phyloP scores from a whole-genome alignment of 1,284 basidiomycete species.

The Ustilago nuda region DNA sequence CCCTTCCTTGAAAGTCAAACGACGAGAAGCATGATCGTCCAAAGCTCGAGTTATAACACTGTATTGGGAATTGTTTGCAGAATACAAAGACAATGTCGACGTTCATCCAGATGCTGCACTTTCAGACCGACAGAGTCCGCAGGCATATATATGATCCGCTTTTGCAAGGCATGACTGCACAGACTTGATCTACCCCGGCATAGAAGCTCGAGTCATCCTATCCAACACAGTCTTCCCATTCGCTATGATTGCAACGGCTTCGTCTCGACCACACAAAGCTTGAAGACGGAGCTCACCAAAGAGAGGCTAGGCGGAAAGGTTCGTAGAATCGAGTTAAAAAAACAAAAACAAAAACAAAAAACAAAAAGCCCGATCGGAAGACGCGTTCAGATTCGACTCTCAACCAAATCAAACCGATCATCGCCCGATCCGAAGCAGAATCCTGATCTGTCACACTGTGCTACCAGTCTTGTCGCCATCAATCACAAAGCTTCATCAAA shows the following conservation, averaged over 20 bases:
- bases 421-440: background rate
- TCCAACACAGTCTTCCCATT: background rate
- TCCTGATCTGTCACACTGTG: background rate
- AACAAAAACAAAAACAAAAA: no score
- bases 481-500: slow-evolving; percentile 3
- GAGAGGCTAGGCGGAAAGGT: no score
- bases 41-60: background rate
- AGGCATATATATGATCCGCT: background rate
- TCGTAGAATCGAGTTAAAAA: background rate
- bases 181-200: background rate
- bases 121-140: background rate
- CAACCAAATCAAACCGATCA: background rate
- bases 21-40: background rate
- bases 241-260: no score
- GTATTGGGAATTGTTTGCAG: background rate
- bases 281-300: no score
- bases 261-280: no score
- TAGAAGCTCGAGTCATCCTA: slow-evolving; percentile 8
- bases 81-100: background rate
- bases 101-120: background rate
- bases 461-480: background rate
- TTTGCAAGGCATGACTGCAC: background rate
- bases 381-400: background rate
- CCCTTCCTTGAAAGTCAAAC: slow-evolving; percentile 3
- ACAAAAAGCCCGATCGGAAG: background rate